These are phyloP conservation scores for Echium plantagineum DNA, from an alignment of 257 asterid species.

Conservation along the genomic window DNA sequence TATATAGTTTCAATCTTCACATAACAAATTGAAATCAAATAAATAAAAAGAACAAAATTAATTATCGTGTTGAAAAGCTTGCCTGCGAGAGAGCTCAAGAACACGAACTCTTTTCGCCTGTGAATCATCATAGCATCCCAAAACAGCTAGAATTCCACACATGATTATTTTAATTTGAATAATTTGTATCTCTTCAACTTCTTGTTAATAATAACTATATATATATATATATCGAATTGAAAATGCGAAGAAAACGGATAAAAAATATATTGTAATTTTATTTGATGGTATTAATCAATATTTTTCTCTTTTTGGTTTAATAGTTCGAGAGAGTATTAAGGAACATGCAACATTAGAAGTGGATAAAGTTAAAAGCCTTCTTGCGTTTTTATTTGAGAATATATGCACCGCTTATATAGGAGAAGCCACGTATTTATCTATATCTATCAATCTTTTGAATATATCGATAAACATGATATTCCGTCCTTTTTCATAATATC, in stretches of 20 bases:
- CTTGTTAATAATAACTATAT: neutral
- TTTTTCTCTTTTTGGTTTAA: no score
- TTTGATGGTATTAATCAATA: neutral
- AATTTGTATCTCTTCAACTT: no score
- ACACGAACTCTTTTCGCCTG: conserved; percentile 93
- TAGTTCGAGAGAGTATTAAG: neutral
- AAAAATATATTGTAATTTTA: neutral
- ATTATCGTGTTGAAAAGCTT: conserved; percentile 6
- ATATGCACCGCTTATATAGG: conserved; percentile 7
- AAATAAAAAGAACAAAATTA: no score
- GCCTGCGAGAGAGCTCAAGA: conserved; percentile 98
- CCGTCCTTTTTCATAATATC: no score
- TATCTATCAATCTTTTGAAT: no score
- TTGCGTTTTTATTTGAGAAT: neutral
- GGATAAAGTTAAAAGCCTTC: neutral
- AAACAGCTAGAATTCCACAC: conserved; percentile 93
- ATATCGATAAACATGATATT: no score
- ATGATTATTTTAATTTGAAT: conserved; percentile 11
- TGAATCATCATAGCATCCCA: conserved; percentile 84
- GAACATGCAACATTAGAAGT: neutral
- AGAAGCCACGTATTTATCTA: conserved; percentile 17
- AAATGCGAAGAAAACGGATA: neutral
- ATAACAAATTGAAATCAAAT: no score
- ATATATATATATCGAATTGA: neutral
- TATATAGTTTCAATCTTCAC: no score